phyloP scores from a whole-genome alignment of 371 early-diverging fungal genomes.

The Syncephalastrum monosporum region DNA sequence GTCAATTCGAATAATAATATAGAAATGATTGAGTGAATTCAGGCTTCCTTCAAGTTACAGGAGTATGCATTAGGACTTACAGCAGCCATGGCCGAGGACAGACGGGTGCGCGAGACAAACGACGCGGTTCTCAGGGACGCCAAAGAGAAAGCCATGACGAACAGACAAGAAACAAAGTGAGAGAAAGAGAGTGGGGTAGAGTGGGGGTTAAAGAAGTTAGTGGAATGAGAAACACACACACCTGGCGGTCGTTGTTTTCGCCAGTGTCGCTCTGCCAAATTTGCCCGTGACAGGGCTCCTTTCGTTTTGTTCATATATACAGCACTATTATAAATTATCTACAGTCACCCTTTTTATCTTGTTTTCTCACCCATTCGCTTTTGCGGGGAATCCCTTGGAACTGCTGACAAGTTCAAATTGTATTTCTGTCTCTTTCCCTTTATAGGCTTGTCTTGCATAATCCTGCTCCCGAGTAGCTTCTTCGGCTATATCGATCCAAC shows the following conservation, averaged over 20 bases:
- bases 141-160: constrained; percentile 20
- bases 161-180: constrained; percentile 4
- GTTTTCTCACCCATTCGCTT: too few relatives aligned
- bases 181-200: constrained; percentile 7
- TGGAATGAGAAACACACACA: too few relatives aligned
- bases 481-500: too few relatives aligned
- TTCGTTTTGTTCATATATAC: too few relatives aligned
- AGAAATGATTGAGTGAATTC: neutral
- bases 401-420: constrained; percentile 4
- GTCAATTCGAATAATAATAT: neutral
- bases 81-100: constrained; percentile 17
- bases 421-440: constrained; percentile 1
- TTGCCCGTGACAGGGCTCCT: too few relatives aligned
- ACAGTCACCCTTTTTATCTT: too few relatives aligned
- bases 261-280: too few relatives aligned
- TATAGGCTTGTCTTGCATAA: neutral
- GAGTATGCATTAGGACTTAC: constrained; percentile 10
- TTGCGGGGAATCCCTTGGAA: too few relatives aligned
- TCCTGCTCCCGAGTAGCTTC: neutral
- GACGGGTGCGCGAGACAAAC: constrained; percentile 14
- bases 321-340: too few relatives aligned
- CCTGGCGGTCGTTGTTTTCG: too few relatives aligned
- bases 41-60: neutral
- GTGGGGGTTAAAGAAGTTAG: constrained; percentile 2
- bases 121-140: constrained; percentile 18